phyloP scores from a whole-genome alignment of 805 yeast genomes.

The Ogataea pilisensis region DNA sequence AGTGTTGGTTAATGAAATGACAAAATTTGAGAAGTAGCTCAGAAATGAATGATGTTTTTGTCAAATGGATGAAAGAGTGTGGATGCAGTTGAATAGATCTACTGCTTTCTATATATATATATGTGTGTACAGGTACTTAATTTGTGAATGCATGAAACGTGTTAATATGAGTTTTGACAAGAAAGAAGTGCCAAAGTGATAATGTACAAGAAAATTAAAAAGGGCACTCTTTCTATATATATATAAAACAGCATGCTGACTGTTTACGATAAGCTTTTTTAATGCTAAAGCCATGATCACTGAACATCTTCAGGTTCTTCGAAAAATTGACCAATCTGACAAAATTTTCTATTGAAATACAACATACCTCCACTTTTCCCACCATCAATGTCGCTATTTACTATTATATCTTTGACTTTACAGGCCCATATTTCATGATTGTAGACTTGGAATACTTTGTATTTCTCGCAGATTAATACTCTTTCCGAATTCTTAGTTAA shows the following conservation, averaged over 20 bases:
- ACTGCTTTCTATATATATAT: too few species aligned
- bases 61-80: background rate
- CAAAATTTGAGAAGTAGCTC: conserved; percentile 22
- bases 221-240: too few species aligned
- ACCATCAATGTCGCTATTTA: conserved; percentile 26
- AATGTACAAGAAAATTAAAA: background rate
- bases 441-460: conserved; percentile 53
- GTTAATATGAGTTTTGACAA: too few species aligned
- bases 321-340: conserved; percentile 32
- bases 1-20: conserved; percentile 20
- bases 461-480: conserved; percentile 57
- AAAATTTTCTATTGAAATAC: conserved; percentile 61
- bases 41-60: conserved; percentile 4
- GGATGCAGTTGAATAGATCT: too few species aligned
- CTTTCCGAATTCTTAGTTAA: conserved; percentile 50
- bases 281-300: conserved; percentile 15
- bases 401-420: conserved; percentile 56
- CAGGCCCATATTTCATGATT: conserved; percentile 94
- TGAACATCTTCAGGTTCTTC: conserved; percentile 8
- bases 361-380: conserved; percentile 57
- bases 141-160: too few species aligned
- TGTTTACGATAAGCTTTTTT: background rate
- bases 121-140: too few species aligned
- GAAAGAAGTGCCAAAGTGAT: too few species aligned
- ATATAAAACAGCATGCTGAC: background rate